Conservation (phyloP, 495 filamentous ascomycete species). For the Chaetomium fimeti region DNA sequence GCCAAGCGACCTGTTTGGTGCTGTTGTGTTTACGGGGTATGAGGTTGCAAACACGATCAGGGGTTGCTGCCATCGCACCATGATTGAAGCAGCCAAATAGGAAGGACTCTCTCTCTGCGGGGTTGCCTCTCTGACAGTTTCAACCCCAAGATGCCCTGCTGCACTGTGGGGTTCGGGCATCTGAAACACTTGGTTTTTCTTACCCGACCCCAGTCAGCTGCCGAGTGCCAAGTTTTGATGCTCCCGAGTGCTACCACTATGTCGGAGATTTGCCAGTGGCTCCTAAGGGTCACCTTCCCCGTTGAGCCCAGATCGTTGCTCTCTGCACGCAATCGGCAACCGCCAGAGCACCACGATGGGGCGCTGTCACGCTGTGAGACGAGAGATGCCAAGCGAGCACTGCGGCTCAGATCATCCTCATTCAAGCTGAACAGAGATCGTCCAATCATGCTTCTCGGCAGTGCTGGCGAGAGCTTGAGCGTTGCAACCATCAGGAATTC, state of each 20-base stretch:
- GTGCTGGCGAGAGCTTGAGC: neutral
- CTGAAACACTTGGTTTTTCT: constrained; percentile 11
- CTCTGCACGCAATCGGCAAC: neutral
- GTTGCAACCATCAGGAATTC: neutral
- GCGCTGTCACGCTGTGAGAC: neutral
- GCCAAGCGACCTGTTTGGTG: constrained; percentile 14
- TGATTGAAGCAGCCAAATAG: neutral
- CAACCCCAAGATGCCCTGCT: neutral
- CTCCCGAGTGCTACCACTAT: constrained; percentile 17
- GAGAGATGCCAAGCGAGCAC: constrained; percentile 14
- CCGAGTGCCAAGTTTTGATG: constrained; percentile 15
- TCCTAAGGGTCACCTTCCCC: neutral
- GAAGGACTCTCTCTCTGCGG: neutral
- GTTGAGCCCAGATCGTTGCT: neutral
- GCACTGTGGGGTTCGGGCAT: neutral
- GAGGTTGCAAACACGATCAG: constrained; percentile 3
- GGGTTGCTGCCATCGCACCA: constrained; percentile 3
- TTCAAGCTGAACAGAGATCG: neutral
- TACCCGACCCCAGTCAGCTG: neutral
- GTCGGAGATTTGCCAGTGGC: constrained; percentile 15
- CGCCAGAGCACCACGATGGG: neutral
- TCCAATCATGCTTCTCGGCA: constrained; percentile 1
- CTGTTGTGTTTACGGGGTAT: neutral
- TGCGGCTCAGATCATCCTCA: neutral
- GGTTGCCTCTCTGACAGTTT: neutral